phyloP scores from a whole-genome alignment of 306 rosid genomes.

The Cucumis melo region DNA sequence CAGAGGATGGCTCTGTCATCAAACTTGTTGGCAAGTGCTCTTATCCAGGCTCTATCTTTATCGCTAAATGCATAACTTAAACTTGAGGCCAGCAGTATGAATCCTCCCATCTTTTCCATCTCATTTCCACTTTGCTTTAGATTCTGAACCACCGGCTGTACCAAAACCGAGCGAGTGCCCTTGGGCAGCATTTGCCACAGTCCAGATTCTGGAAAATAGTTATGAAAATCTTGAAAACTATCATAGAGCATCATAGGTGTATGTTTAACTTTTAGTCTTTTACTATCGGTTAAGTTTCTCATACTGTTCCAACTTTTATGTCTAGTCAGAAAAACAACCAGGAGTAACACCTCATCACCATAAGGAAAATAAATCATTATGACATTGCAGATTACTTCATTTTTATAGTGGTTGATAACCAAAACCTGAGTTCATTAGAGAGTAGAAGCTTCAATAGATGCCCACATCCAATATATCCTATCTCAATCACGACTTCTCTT shows the following conservation, averaged over 20 bases:
- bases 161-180: slow-evolving; percentile 59
- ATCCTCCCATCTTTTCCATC: slow-evolving; percentile 30
- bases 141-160: slow-evolving; percentile 47
- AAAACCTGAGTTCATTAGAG: background rate
- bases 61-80: slow-evolving; percentile 56
- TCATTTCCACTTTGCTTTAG: slow-evolving; percentile 15
- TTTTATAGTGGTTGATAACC: background rate
- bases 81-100: slow-evolving; percentile 55
- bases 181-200: slow-evolving; percentile 56
- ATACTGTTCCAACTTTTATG: background rate
- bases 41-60: slow-evolving; percentile 76
- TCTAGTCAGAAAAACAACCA: background rate
- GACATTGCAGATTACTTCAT: background rate
- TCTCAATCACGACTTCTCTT: background rate
- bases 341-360: background rate
- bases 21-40: slow-evolving; percentile 58
- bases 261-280: background rate
- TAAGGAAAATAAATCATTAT: background rate
- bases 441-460: background rate
- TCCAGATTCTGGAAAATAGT: slow-evolving; percentile 49
- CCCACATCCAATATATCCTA: background rate
- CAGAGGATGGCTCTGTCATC: slow-evolving; percentile 15
- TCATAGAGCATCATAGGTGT: background rate
- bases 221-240: background rate
- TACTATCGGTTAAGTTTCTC: background rate